Evolutionary conservation across 2,329 filamentous ascomycete species (phyloP).

Genomic region (Biscogniauxia sp.): DNA sequence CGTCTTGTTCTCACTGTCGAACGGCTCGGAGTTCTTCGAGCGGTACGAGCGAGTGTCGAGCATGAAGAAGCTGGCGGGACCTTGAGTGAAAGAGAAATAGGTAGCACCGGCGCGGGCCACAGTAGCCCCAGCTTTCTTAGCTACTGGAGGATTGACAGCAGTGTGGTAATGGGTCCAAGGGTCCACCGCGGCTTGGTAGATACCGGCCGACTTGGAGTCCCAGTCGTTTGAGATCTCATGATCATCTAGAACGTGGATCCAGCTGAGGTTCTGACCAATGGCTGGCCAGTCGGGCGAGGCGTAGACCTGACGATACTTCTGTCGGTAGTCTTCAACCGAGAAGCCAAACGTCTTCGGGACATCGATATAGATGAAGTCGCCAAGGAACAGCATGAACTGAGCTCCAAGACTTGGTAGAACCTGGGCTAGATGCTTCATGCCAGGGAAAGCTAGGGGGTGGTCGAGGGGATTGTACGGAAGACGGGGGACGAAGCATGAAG

Average conservation of each 20-base stretch:
- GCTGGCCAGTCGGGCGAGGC: slow-evolving; percentile 86
- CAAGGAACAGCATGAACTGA: slow-evolving; percentile 78
- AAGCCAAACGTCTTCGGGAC: slow-evolving; percentile 78
- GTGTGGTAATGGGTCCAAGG: slow-evolving; percentile 87
- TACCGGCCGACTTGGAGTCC: slow-evolving; percentile 75
- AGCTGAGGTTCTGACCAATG: slow-evolving; percentile 77
- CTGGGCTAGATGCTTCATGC: slow-evolving; percentile 73
- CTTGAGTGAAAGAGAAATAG: slow-evolving; percentile 87
- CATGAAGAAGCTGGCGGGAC: slow-evolving; percentile 91
- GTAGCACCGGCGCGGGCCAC: slow-evolving; percentile 57
- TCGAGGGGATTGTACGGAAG: slow-evolving; percentile 87
- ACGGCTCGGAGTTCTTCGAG: slow-evolving; percentile 61
- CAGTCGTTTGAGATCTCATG: slow-evolving; percentile 97
- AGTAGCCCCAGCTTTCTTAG: slow-evolving; percentile 47
- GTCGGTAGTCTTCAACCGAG: slow-evolving; percentile 72
- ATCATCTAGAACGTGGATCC: slow-evolving; percentile 96
- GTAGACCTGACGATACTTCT: slow-evolving; percentile 95
- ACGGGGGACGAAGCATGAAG: slow-evolving; percentile 87
- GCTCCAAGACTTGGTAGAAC: slow-evolving; percentile 69
- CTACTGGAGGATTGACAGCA: slow-evolving; percentile 73
- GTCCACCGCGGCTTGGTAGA: slow-evolving; percentile 77
- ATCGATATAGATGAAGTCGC: slow-evolving; percentile 89
- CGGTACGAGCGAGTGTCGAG: slow-evolving; percentile 88
- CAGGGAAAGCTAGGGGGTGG: slow-evolving; percentile 78
- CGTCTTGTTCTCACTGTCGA: slow-evolving; percentile 66